Evolutionary conservation across 2,329 filamentous ascomycete species (phyloP), one percentile per base, ranked within the genome.

Genomic region (Colletotrichum cordylinicola): DNA sequence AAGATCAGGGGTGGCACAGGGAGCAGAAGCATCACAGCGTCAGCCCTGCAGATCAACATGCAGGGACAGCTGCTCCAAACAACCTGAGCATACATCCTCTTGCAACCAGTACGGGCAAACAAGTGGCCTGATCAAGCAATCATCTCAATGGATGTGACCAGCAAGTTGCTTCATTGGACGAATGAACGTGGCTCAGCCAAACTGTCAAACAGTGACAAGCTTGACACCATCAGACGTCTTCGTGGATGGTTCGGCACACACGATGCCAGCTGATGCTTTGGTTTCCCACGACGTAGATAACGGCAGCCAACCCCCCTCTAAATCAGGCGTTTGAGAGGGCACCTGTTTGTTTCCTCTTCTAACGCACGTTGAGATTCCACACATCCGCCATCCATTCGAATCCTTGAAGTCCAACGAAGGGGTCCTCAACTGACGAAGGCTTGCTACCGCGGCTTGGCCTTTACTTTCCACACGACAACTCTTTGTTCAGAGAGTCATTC

Each of bases 401-500:
- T 24, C 13, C 31, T 61, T 37, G 4, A 31, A 67, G 29, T 27
- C 27, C 18, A 65, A 29, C 35, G 43, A 37, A 58, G 29, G 64
- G 13, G 48, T 58, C 48, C 70, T 65, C 58, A 56, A 64, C 64
- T 68, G 73, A 58, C 35, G 43, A 58, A 68, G 64, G 43, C 58
- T 65, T 35, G 48, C 39, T 21, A 52, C 52, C 48, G 35, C 56
- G n/a, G 29, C 74, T 60, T 69, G 43, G 62, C 43, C 35, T 65
- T 10, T 68, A 58, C 64, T 65, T 65, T 52, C 31, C 43, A 58
- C 56, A 64, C 13, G 33, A 65, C 33, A 48, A 18, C 58, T 31
- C 74, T 76, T 76, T 76, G 74, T 76, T 35, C 18, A 61, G 27
- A 69, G 64, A 73, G 73, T 58, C 58, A 69, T 61, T 76, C 31